A percentile compares a stretch with the other conserved stretches of the same genome.
Conservation (phyloP, 805 yeast genomes). For the Saturnispora besseyi region DNA sequence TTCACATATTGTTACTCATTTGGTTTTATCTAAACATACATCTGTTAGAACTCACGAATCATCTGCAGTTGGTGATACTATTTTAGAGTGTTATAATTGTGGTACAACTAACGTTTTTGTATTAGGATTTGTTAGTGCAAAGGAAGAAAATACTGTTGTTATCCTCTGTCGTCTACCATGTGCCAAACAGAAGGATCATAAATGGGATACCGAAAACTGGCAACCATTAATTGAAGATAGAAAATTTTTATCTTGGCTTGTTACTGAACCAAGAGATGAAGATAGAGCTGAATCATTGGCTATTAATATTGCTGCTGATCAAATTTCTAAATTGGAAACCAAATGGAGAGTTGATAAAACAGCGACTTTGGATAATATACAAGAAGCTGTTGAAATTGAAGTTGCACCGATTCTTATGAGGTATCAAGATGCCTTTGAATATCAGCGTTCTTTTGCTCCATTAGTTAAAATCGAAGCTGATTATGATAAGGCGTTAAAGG, state of each 20-base stretch:
- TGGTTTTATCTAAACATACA: conserved; percentile 73
- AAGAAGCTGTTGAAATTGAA: conserved; percentile 44
- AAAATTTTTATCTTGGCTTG: conserved; percentile 75
- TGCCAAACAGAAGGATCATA: conserved; percentile 60
- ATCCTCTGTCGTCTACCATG: conserved; percentile 84
- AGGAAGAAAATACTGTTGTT: conserved; percentile 78
- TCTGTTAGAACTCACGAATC: conserved; percentile 66
- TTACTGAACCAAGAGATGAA: conserved; percentile 57
- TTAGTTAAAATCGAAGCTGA: conserved; percentile 76
- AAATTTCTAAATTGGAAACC: conserved; percentile 65
- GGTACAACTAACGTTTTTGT: conserved; percentile 73
- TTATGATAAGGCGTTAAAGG: conserved; percentile 63
- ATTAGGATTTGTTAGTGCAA: conserved; percentile 82
- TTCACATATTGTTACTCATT: conserved; percentile 79
- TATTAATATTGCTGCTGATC: conserved; percentile 47
- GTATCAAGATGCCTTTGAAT: conserved; percentile 75
- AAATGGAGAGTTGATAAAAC: conserved; percentile 69
- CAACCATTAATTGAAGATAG: conserved; percentile 76
- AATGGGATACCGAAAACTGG: conserved; percentile 89
- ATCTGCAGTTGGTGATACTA: conserved; percentile 79
- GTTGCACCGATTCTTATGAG: conserved; percentile 66
- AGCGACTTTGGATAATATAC: conserved; percentile 64
- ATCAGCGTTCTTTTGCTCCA: conserved; percentile 80
- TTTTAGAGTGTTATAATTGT: conserved; percentile 84
- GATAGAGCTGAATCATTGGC: conserved; percentile 41